Percentiles rank a stretch among this genome's conserved stretches.
Evolutionary conservation across 371 early-diverging fungal species (phyloP).

Genomic region (Lichtheimia ramosa): DNA sequence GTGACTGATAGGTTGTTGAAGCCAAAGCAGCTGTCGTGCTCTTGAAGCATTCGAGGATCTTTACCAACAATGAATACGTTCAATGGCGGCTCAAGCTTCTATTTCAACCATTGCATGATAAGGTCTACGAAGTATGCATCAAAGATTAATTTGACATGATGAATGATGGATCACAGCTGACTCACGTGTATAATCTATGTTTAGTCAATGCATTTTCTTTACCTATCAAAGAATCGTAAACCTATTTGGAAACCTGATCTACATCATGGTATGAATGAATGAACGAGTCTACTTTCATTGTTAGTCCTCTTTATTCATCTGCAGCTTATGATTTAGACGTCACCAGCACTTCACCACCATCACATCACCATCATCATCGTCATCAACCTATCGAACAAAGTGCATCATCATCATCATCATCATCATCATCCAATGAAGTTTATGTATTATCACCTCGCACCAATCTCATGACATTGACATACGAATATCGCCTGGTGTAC

Average conservation of each 20-base stretch:
- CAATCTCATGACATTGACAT: slow-evolving; percentile 57
- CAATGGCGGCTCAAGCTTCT: slow-evolving; percentile 46
- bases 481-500: slow-evolving; percentile 68
- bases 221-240: slow-evolving; percentile 38
- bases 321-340: too few relatives aligned
- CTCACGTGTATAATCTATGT: neutral
- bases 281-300: too few relatives aligned
- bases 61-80: slow-evolving; percentile 46
- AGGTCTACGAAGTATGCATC: slow-evolving; percentile 32
- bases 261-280: neutral
- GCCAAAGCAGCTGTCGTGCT: slow-evolving; percentile 44
- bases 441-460: slow-evolving; percentile 68
- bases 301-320: too few relatives aligned
- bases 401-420: neutral
- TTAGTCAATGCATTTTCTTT: slow-evolving; percentile 34
- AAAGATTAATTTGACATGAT: neutral
- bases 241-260: slow-evolving; percentile 36
- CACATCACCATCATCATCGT: too few relatives aligned
- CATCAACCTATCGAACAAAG: too few relatives aligned
- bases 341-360: too few relatives aligned
- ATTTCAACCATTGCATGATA: slow-evolving; percentile 37
- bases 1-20: slow-evolving; percentile 30
- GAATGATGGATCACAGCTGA: too few relatives aligned
- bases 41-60: slow-evolving; percentile 32
- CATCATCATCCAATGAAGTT: slow-evolving; percentile 1